phyloP scores from a whole-genome alignment of 495 filamentous ascomycete genomes.

The Daldinia concentrica region DNA sequence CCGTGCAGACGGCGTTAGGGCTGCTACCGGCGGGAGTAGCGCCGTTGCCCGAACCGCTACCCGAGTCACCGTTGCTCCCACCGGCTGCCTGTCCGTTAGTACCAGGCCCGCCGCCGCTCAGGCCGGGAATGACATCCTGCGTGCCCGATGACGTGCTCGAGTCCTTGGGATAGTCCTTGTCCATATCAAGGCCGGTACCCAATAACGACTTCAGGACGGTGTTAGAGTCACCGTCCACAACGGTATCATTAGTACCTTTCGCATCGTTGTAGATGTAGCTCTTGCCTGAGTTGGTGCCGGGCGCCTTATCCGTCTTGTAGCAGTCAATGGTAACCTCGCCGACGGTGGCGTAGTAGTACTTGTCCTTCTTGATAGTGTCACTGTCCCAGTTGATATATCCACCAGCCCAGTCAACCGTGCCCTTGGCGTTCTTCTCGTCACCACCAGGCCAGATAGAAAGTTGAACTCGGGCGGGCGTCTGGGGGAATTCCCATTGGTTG shows the following conservation, averaged over 20 bases:
- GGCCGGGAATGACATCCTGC: slow-evolving; percentile 41
- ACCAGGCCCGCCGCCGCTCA: slow-evolving; percentile 50
- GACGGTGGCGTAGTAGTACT: slow-evolving; percentile 90
- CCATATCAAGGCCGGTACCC: slow-evolving; percentile 79
- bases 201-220: slow-evolving; percentile 83
- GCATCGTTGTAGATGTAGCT: slow-evolving; percentile 79
- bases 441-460: slow-evolving; percentile 97
- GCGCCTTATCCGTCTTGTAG: slow-evolving; percentile 72
- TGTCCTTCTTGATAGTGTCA: slow-evolving; percentile 78
- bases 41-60: slow-evolving; percentile 8
- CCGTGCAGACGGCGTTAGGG: slow-evolving; percentile 35
- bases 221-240: slow-evolving; percentile 75
- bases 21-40: background rate
- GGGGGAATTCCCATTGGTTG: slow-evolving; percentile 87
- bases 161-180: slow-evolving; percentile 51
- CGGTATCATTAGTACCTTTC: slow-evolving; percentile 74
- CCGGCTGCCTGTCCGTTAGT: slow-evolving; percentile 46
- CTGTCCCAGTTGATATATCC: slow-evolving; percentile 88
- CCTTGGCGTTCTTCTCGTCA: slow-evolving; percentile 75
- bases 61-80: slow-evolving; percentile 14
- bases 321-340: slow-evolving; percentile 82
- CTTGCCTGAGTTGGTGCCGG: slow-evolving; percentile 67
- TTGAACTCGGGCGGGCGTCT: slow-evolving; percentile 92
- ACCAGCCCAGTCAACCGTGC: slow-evolving; percentile 92
- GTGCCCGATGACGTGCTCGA: slow-evolving; percentile 38